These are phyloP conservation scores for Vitis riparia DNA, from an alignment of 164 flowering plant genomes.

Conservation along the genomic window DNA sequence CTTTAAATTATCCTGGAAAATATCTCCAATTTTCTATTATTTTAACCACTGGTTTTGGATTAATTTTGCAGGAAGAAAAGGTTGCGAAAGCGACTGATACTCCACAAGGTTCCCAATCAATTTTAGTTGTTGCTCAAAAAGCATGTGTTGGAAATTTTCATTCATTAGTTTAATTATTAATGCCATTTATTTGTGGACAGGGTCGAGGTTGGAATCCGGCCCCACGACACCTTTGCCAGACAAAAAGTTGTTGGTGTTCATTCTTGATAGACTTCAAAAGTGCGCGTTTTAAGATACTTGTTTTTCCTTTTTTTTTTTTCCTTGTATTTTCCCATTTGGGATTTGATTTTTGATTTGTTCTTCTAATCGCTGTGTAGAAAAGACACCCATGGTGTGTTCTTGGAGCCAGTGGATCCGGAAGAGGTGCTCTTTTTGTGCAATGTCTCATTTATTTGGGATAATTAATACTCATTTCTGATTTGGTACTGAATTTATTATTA, in stretches of 20 bases:
- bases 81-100: conserved; percentile 57
- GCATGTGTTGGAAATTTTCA: conserved; percentile 6
- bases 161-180: conserved; percentile 6
- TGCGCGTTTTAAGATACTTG: conserved; percentile 26
- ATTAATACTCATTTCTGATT: not conserved
- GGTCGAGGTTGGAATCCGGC: conserved; percentile 53
- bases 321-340: not conserved
- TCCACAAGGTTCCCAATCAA: conserved; percentile 38
- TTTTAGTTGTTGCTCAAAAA: conserved; percentile 6
- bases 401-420: conserved; percentile 93
- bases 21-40: not conserved
- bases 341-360: conserved; percentile 2
- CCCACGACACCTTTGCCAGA: conserved; percentile 91
- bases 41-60: conserved; percentile 9
- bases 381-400: conserved; percentile 85
- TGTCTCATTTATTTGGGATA: not conserved
- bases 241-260: conserved; percentile 80
- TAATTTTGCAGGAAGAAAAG: conserved; percentile 54
- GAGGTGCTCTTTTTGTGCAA: conserved; percentile 54
- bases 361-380: conserved; percentile 57
- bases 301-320: conserved; percentile 12
- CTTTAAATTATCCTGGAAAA: not conserved
- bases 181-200: conserved; percentile 54
- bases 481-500: conserved; percentile 3
- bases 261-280: conserved; percentile 96